Base-by-base conservation (phyloP, 257 asterid species). In the Nyctanthes arbortristis region DNA sequence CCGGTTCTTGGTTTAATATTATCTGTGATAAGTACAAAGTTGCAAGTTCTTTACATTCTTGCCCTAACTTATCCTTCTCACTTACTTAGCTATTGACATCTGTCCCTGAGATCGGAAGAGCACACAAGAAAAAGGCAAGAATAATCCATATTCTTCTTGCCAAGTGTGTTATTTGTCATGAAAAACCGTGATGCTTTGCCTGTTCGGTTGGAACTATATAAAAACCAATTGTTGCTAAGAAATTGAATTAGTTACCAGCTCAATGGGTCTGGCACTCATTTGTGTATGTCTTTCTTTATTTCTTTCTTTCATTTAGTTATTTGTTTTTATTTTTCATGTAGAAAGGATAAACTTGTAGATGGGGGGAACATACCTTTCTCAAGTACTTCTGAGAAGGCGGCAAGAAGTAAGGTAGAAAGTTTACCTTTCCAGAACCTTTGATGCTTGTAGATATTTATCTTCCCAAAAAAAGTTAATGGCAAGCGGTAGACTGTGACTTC, bases 401-500 rank as follows among this genome's bases (percentile, higher is more conserved):
- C 85, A 57, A 79, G 86, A 77, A 87, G 79, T 82, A 90, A 87
- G 98, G 98, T 92, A 78, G 12, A 61, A 20, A 66, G 40, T 76
- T 68, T 65, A 47, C 28, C 67, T 4, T 47, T 30, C n/a, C n/a
- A 52, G 31, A 70, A 54, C 54, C 73, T 49, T 47, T 73, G 55
- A 37, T 60, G 70, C 49, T 33, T 61, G 16, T 12, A 12, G 52
- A 43, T 43, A 43, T 14, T 43, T 43, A 43, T 43, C 20, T 43
- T 43, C 52, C 16, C 22, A 43, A 4, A 43, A 43, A 43, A 43
- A n/a, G n/a, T 13, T 45, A 14, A 16, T 45, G 16, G 55, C 43
- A 36, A 10, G 43, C 12, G 24, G 31, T 16, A 22, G 10, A 52
- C 59, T 31, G 9, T 10, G 30, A 52, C 30, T 52, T 52, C 16